These are phyloP conservation scores for Pythium dissotocum DNA, from an alignment of 352 stramenopile species.

Conservation along the genomic window DNA sequence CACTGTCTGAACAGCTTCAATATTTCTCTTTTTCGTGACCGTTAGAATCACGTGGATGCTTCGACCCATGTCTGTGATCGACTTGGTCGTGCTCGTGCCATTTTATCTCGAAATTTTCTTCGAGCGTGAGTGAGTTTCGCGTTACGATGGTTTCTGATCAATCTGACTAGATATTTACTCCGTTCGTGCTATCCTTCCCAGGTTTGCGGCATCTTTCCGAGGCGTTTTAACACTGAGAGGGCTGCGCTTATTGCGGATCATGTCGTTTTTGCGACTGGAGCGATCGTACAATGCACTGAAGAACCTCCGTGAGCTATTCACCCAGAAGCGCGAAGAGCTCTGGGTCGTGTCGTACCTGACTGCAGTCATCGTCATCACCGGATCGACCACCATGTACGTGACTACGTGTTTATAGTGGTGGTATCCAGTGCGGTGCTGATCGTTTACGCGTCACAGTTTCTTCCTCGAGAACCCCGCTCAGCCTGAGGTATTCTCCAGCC, in stretches of 20 bases:
- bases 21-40: not conserved
- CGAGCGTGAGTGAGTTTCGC: conserved; percentile 51
- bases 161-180: not conserved
- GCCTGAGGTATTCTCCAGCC: conserved; percentile 75
- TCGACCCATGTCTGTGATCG: conserved; percentile 78
- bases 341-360: conserved; percentile 81
- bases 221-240: conserved; percentile 70
- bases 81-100: conserved; percentile 70
- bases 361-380: conserved; percentile 73
- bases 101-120: conserved; percentile 84
- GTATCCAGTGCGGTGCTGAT: not conserved
- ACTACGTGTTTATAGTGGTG: not conserved
- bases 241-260: conserved; percentile 70
- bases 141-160: conserved; percentile 1
- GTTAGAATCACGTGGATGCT: conserved; percentile 76
- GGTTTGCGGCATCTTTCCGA: conserved; percentile 39
- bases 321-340: conserved; percentile 74
- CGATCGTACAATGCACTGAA: conserved; percentile 79
- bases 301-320: conserved; percentile 73
- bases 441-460: conserved; percentile 41
- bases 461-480: conserved; percentile 78
- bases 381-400: conserved; percentile 83
- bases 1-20: not conserved
- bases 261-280: conserved; percentile 81
- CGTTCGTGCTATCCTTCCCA: conserved; percentile 15